Conservation (phyloP, 2,329 filamentous ascomycete genomes). For the Colletotrichum sp. region DNA sequence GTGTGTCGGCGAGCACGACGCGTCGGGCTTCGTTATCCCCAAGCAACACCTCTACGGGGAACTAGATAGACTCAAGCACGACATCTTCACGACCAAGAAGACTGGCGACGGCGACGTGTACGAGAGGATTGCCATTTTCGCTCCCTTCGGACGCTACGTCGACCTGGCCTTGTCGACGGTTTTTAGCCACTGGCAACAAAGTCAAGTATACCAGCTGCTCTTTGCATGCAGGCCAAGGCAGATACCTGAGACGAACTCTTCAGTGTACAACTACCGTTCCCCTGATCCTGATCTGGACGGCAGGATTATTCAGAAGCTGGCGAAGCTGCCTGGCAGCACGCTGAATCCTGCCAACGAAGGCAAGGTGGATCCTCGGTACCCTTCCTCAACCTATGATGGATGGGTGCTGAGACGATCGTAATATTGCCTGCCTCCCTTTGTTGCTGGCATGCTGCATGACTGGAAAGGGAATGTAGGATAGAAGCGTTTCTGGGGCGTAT, state of each 20-base stretch:
- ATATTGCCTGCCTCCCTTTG: neutral
- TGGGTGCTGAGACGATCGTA: neutral
- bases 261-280: constrained; percentile 7
- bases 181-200: neutral
- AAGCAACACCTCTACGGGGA: neutral
- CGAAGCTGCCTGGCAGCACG: neutral
- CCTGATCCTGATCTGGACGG: constrained; percentile 6
- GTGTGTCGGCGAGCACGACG: constrained; percentile 10
- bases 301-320: constrained; percentile 1
- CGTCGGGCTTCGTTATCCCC: constrained; percentile 12
- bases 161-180: neutral
- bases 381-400: neutral
- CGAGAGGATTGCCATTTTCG: neutral
- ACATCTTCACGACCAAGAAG: neutral
- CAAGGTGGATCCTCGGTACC: neutral
- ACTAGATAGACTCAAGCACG: neutral
- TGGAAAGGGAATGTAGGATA: neutral
- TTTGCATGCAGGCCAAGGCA: neutral
- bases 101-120: constrained; percentile 9
- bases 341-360: neutral
- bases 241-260: neutral
- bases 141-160: neutral
- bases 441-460: neutral
- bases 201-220: constrained; percentile 2
- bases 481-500: neutral